Evolutionary conservation across 805 yeast genomes (phyloP).

Genomic region (Yamadazyma phyllophila): DNA sequence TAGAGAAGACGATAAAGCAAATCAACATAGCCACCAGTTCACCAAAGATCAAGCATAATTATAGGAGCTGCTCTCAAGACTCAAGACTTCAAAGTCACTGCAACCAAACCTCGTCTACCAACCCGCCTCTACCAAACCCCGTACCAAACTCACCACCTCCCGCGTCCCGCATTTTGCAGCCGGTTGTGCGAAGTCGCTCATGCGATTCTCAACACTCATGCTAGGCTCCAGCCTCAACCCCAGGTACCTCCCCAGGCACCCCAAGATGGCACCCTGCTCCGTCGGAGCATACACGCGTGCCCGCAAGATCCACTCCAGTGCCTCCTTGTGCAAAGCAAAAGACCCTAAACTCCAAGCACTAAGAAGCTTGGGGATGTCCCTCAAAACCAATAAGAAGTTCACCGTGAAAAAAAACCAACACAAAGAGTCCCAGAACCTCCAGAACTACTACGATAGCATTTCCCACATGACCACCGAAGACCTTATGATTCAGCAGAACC

Average conservation of each 20-base stretch:
- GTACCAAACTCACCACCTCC: too few relatives aligned
- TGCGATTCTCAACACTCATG: not conserved
- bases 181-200: not conserved
- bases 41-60: too few relatives aligned
- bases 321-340: constrained; percentile 5
- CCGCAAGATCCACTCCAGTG: not conserved
- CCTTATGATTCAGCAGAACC: constrained; percentile 30
- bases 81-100: too few relatives aligned
- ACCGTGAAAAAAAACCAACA: not conserved
- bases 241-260: too few relatives aligned
- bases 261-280: too few relatives aligned
- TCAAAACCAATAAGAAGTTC: constrained; percentile 23
- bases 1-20: too few relatives aligned
- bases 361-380: constrained; percentile 28
- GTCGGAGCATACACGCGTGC: too few relatives aligned
- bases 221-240: too few relatives aligned
- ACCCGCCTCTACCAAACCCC: too few relatives aligned
- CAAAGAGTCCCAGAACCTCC: constrained; percentile 6
- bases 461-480: constrained; percentile 40
- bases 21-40: too few relatives aligned
- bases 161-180: not conserved
- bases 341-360: constrained; percentile 23
- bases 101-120: too few relatives aligned
- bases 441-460: constrained; percentile 24
- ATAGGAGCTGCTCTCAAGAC: too few relatives aligned